Evolutionary conservation across 345 rosid species (phyloP), one percentile per base, ranked within the genome.

Genomic region (Eucalyptus brandiana): DNA sequence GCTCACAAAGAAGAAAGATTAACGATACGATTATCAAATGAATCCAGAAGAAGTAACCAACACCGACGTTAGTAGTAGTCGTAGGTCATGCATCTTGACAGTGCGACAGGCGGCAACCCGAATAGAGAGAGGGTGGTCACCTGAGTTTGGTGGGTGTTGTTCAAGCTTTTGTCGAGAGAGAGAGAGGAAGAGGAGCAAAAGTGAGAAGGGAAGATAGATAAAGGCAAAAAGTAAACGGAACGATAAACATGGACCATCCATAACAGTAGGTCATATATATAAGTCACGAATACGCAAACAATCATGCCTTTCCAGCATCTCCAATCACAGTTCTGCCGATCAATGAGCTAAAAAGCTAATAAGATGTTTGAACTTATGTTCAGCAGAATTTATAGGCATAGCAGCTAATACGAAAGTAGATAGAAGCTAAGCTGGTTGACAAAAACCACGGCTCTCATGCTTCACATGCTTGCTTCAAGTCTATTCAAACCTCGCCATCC

Each of bases 401-500:
- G 47, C 9, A 40, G 47, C 47, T 40, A 76, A 40, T 21, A 37
- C 3, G 30, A 76, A 37, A 40, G 83, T 40, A 76, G 21, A 76
- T 42, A 40, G 28, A 21, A 76, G 83, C 47, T 21, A 76, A 21
- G 83, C 23, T 3, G 42, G 12, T 37, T 37, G 47, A 40, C 28
- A 4, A 76, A 42, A 40, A 37, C 28, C 15, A 26, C 30, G 4
- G 30, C 47, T 40, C 47, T 40, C 30, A 76, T 0, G 83, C 83
- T 76, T 76, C 83, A 37, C 47, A 37, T 40, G 28, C 28, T 40
- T 21, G 83, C 28, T 21, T 2, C 16, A 76, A 19, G 83, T 76
- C 47, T 21, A 37, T 89, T 96, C 91, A 97, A 69, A 97, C 89
- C 92, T 97, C 98, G 86, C 98, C 99, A 51, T 97, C 99, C 99